These are phyloP conservation scores for Mycena galopus DNA, from an alignment of 768 basidiomycete genomes.

Conservation along the genomic window DNA sequence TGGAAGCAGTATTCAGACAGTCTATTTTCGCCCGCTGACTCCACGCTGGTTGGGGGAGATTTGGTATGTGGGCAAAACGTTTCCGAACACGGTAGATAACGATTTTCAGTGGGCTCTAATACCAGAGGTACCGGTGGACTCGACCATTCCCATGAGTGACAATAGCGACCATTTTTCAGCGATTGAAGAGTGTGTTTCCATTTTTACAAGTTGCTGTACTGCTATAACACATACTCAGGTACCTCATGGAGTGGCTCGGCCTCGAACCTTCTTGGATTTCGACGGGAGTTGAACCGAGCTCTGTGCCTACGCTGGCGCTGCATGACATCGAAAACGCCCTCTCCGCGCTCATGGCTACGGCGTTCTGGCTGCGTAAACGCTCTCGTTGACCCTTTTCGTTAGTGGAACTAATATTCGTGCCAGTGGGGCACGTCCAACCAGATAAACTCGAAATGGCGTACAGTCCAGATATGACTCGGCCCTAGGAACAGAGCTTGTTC, in stretches of 20 bases:
- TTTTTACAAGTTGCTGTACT: background rate
- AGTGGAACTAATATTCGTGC: too few relatives aligned
- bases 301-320: background rate
- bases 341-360: background rate
- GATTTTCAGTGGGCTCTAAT: too few relatives aligned
- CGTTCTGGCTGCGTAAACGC: background rate
- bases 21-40: background rate
- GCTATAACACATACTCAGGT: background rate
- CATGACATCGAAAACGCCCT: slow-evolving; percentile 16
- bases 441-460: background rate
- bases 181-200: background rate
- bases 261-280: background rate
- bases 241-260: slow-evolving; percentile 3
- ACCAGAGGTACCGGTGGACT: too few relatives aligned
- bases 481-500: background rate
- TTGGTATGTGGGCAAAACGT: background rate
- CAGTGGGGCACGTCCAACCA: background rate
- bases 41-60: background rate
- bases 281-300: background rate
- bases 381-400: too few relatives aligned
- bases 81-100: too few relatives aligned
- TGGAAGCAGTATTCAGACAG: background rate
- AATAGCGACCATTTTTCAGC: background rate
- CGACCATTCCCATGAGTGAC: too few relatives aligned
- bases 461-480: background rate